Conservation (phyloP, 2,329 filamentous ascomycete species). For the Metarhizium anisopliae region DNA sequence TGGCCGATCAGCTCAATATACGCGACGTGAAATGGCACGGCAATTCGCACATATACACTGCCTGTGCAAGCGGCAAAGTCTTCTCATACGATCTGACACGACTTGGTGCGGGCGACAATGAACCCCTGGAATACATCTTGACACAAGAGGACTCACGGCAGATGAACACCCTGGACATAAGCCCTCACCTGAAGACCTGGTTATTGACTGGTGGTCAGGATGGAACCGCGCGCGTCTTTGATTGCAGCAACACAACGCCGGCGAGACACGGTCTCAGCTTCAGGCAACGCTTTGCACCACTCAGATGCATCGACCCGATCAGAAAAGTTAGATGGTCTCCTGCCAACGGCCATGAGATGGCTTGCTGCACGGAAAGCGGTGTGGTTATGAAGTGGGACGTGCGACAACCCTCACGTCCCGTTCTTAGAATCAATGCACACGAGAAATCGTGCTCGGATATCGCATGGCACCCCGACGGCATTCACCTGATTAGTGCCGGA, state of each 20-base stretch:
- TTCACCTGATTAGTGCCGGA: conserved; percentile 55
- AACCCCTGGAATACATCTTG: conserved; percentile 46
- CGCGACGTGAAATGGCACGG: conserved; percentile 52
- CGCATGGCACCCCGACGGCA: conserved; percentile 59
- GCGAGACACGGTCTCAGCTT: conserved; percentile 43
- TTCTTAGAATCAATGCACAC: conserved; percentile 53
- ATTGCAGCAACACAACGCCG: conserved; percentile 38
- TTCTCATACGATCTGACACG: conserved; percentile 53
- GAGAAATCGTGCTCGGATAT: conserved; percentile 51
- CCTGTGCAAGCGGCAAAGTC: conserved; percentile 55
- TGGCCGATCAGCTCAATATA: conserved; percentile 52
- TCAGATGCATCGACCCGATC: conserved; percentile 35
- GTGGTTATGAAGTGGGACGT: conserved; percentile 57
- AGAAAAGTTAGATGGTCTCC: conserved; percentile 59
- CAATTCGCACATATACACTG: conserved; percentile 49
- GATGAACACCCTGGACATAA: conserved; percentile 55
- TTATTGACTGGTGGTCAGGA: conserved; percentile 56
- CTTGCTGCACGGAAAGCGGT: conserved; percentile 55
- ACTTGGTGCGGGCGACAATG: conserved; percentile 31
- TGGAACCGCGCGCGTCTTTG: conserved; percentile 53
- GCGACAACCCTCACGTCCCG: conserved; percentile 41
- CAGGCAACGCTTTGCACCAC: conserved; percentile 32
- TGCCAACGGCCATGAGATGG: conserved; percentile 51
- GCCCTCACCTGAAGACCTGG: conserved; percentile 48
- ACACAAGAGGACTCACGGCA: conserved; percentile 54